phyloP scores from a whole-genome alignment of 495 filamentous ascomycete species.

The Daldinia vernicosa region DNA sequence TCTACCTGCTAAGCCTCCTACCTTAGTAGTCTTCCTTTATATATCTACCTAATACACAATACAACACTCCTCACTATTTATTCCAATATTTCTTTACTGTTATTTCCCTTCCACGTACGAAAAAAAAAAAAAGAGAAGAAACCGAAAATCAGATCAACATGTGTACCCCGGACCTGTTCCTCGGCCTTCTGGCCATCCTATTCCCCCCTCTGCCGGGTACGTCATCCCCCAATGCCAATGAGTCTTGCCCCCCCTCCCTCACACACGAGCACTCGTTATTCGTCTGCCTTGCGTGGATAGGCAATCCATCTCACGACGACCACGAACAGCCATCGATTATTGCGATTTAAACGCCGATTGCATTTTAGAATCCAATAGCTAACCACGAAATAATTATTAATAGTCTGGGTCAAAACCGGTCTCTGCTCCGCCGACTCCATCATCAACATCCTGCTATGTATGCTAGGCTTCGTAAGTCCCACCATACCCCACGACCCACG shows the following conservation, averaged over 20 bases:
- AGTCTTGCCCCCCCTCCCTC: background rate
- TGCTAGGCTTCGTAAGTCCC: constrained; percentile 74
- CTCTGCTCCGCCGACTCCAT: constrained; percentile 92
- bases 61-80: background rate
- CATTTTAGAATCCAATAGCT: background rate
- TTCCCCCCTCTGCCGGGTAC: constrained; percentile 93
- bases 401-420: constrained; percentile 96
- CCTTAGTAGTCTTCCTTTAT: background rate
- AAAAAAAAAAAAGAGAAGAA: background rate
- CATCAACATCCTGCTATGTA: constrained; percentile 93
- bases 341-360: background rate
- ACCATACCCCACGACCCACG: constrained; percentile 9
- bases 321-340: constrained; percentile 21
- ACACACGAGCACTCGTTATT: constrained; percentile 23
- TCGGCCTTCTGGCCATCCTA: constrained; percentile 86
- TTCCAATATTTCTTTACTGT: background rate
- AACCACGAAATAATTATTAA: constrained; percentile 11
- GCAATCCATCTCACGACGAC: constrained; percentile 2
- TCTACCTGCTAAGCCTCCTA: constrained; percentile 1
- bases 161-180: constrained; percentile 83
- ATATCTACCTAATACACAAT: background rate
- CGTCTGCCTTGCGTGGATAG: constrained; percentile 24
- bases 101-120: background rate
- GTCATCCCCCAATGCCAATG: constrained; percentile 46
- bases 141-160: constrained; percentile 34